Conservation (phyloP, 345 rosid genomes). For the Melastoma malabathricum region DNA sequence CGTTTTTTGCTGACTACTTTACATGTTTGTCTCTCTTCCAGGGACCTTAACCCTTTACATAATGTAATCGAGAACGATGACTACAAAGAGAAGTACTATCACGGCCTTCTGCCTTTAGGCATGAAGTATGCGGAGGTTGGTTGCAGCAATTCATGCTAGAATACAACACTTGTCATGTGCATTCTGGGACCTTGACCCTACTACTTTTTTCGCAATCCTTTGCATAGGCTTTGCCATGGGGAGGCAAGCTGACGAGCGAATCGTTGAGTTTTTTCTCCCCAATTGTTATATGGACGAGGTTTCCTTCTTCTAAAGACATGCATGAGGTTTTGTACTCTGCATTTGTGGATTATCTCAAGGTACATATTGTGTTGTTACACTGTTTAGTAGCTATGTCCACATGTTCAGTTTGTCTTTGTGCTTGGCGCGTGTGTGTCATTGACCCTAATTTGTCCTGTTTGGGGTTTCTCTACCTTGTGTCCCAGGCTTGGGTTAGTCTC, state of each 20-base stretch:
- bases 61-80: slow-evolving; percentile 28
- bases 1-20: not conserved
- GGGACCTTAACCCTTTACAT: slow-evolving; percentile 92
- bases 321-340: slow-evolving; percentile 38
- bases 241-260: slow-evolving; percentile 86
- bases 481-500: slow-evolving; percentile 48
- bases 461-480: slow-evolving; percentile 3
- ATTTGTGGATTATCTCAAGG: slow-evolving; percentile 60
- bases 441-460: not conserved
- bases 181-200: not conserved
- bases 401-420: too few species aligned
- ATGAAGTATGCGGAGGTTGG: slow-evolving; percentile 55
- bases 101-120: slow-evolving; percentile 42
- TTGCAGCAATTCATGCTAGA: not conserved
- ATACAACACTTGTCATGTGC: not conserved
- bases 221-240: slow-evolving; percentile 92
- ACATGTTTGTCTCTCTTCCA: slow-evolving; percentile 9
- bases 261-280: slow-evolving; percentile 70
- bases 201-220: slow-evolving; percentile 22
- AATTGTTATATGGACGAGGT: slow-evolving; percentile 59
- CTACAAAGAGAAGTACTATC: slow-evolving; percentile 72
- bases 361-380: slow-evolving; percentile 6
- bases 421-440: too few species aligned
- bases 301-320: slow-evolving; percentile 26
- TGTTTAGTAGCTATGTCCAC: not conserved